A percentile compares a stretch with the other conserved stretches of the same genome.
These are phyloP conservation scores for Blastobotrys ciferrii DNA, from an alignment of 1,139 yeast species.

Conservation along the genomic window DNA sequence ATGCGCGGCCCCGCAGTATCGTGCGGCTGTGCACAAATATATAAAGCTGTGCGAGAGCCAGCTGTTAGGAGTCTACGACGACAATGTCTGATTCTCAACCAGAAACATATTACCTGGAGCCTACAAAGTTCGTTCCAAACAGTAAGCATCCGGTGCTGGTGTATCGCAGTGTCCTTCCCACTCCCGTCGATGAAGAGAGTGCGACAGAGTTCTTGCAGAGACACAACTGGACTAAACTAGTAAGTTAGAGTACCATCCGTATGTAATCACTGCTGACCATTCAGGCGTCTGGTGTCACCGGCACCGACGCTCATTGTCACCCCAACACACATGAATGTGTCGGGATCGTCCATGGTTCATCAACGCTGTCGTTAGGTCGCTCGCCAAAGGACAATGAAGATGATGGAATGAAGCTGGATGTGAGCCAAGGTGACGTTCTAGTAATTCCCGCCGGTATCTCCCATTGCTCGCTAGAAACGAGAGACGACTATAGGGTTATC, in stretches of 20 bases:
- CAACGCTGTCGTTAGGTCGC: not conserved
- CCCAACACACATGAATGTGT: conserved; percentile 3
- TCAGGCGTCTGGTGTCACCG: not conserved
- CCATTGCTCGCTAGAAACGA: not conserved
- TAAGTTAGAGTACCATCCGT: not conserved
- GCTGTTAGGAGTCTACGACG: no score
- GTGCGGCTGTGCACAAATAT: no score
- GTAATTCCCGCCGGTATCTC: conserved; percentile 3
- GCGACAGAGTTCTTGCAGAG: not conserved
- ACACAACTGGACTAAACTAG: not conserved
- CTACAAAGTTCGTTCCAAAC: not conserved
- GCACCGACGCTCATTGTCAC: conserved; percentile 1
- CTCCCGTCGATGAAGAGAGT: not conserved
- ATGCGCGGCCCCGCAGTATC: no score
- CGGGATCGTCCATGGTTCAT: not conserved
- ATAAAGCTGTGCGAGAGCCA: no score
- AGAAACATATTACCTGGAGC: conserved; percentile 1
- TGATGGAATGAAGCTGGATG: not conserved
- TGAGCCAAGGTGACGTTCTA: conserved; percentile 1
- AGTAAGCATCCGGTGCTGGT: conserved; percentile 1
- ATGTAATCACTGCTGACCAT: no score
- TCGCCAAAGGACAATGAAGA: conserved; percentile 4
- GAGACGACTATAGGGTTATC: not conserved
- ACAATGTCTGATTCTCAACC: not conserved
- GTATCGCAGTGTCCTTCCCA: conserved; percentile 1